Percentiles rank a stretch among this genome's conserved stretches.
Conservation (phyloP, 139 green algal species). For the Picochlorum sp. region DNA sequence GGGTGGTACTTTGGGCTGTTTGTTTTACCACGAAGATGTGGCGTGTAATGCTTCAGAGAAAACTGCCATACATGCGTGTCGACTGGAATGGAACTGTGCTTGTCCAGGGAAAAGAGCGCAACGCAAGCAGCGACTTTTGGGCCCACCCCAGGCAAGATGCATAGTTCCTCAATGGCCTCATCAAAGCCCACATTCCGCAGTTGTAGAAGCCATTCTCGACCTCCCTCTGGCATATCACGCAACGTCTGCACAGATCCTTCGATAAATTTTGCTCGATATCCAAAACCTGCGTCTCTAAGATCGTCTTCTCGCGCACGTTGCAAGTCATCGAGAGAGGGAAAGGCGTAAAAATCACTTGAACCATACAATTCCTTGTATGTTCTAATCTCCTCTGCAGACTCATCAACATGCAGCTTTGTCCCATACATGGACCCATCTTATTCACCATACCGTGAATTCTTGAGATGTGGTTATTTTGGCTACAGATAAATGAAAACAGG, state of each 20-base stretch:
- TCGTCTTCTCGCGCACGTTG: constrained; percentile 60
- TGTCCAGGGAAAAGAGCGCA: constrained; percentile 89
- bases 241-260: constrained; percentile 49
- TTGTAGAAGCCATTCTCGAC: constrained; percentile 60
- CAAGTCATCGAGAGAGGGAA: constrained; percentile 83
- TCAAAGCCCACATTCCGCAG: constrained; percentile 46
- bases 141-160: constrained; percentile 74
- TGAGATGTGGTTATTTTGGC: constrained; percentile 94
- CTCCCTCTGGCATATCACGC: constrained; percentile 48
- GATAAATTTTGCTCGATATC: constrained; percentile 83
- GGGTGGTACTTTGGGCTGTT: constrained; percentile 58
- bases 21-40: constrained; percentile 61
- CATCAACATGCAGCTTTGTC: constrained; percentile 34
- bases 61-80: constrained; percentile 96
- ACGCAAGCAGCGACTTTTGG: constrained; percentile 91
- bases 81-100: constrained; percentile 65
- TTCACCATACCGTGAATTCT: constrained; percentile 87
- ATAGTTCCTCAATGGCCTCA: constrained; percentile 61
- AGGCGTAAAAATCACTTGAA: constrained; percentile 43
- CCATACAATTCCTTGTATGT: not conserved
- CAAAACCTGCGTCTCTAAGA: constrained; percentile 74
- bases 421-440: constrained; percentile 65
- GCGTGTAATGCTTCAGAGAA: constrained; percentile 60
- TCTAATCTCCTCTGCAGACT: not conserved
- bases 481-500: constrained; percentile 92